Evolutionary conservation across 106 monocot genomes (phyloP).

Genomic region (Platanthera zijinensis): DNA sequence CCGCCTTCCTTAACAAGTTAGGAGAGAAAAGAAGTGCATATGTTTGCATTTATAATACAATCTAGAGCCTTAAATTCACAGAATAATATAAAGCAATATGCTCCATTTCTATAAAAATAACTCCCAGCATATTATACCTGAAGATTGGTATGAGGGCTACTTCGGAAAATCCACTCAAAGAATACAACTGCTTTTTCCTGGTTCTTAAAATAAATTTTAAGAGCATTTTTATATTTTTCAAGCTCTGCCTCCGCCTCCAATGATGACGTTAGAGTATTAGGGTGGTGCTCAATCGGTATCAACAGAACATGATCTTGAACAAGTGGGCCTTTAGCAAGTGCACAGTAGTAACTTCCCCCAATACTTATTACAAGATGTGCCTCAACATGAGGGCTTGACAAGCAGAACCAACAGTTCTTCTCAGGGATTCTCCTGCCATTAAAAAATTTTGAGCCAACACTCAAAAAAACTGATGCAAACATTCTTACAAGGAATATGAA

Average conservation of each 20-base stretch:
- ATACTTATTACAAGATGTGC: slow-evolving; percentile 75
- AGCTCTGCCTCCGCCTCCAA: slow-evolving; percentile 64
- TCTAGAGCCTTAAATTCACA: neutral
- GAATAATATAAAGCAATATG: neutral
- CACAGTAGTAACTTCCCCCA: slow-evolving; percentile 81
- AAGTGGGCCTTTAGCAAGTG: slow-evolving; percentile 92
- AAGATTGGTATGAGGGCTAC: slow-evolving; percentile 74
- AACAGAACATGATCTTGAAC: slow-evolving; percentile 69
- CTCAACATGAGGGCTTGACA: slow-evolving; percentile 84
- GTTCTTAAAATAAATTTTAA: slow-evolving; percentile 56
- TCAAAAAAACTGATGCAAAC: neutral
- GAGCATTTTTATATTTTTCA: slow-evolving; percentile 47
- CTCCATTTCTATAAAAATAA: neutral
- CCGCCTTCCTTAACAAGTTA: neutral
- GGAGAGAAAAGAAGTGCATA: neutral
- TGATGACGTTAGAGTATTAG: slow-evolving; percentile 60
- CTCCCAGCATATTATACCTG: slow-evolving; percentile 41
- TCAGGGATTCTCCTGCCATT: slow-evolving; percentile 31
- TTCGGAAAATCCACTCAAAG: slow-evolving; percentile 72
- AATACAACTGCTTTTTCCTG: slow-evolving; percentile 60
- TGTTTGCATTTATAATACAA: slow-evolving; percentile 1
- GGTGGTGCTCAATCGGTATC: slow-evolving; percentile 83
- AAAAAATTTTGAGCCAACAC: neutral
- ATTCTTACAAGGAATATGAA: neutral
- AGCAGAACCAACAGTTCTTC: slow-evolving; percentile 93